These are phyloP conservation scores for Effrenium voratum DNA, from an alignment of 73 alveolate species.

Conservation along the genomic window DNA sequence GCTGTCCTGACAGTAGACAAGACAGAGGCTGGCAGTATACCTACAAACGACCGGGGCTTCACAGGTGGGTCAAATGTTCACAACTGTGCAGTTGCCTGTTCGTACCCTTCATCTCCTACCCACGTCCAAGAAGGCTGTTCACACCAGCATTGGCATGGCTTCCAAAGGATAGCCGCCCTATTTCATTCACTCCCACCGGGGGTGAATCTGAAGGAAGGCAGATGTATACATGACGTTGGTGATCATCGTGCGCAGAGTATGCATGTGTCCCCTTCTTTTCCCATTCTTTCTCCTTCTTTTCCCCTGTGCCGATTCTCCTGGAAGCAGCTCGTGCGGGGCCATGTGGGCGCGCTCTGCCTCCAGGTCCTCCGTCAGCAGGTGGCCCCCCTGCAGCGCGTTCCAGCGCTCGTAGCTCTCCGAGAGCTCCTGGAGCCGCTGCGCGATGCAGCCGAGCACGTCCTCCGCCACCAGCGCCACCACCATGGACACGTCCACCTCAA, in stretches of 20 bases:
- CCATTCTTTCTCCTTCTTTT: no score
- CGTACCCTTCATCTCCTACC: no score
- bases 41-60: not conserved
- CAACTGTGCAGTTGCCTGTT: conserved; percentile 30
- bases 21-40: not conserved
- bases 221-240: no score
- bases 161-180: no score
- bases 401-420: conserved; percentile 47
- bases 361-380: conserved; percentile 80
- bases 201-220: no score
- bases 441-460: conserved; percentile 87
- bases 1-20: conserved; percentile 2
- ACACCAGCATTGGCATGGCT: no score
- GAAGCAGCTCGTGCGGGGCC: not conserved
- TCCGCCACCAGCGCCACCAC: conserved; percentile 87
- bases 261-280: no score
- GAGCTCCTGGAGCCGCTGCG: conserved; percentile 53
- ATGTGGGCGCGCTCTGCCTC: conserved; percentile 62
- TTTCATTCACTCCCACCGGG: no score
- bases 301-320: no score
- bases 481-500: conserved; percentile 81
- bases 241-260: no score
- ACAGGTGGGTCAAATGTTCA: not conserved
- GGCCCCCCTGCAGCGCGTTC: conserved; percentile 74
- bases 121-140: no score